phyloP scores from a whole-genome alignment of 2,329 filamentous ascomycete genomes.

The Trichoderma koningii region DNA sequence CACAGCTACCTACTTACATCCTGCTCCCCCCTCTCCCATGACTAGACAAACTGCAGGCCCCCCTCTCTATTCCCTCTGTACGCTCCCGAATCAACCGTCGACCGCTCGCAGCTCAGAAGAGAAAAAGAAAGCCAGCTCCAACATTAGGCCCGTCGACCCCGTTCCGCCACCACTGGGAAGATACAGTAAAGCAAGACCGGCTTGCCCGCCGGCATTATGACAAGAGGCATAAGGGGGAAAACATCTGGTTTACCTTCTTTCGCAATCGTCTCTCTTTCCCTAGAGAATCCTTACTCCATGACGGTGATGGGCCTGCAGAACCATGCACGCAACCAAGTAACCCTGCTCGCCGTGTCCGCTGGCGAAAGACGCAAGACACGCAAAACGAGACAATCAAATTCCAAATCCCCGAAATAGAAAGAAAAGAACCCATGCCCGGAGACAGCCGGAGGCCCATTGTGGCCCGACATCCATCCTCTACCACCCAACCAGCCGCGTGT shows the following conservation, averaged over 20 bases:
- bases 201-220: constrained; percentile 36
- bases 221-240: constrained; percentile 25
- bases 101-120: constrained; percentile 33
- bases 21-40: background rate
- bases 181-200: constrained; percentile 43
- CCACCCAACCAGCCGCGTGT: constrained; percentile 40
- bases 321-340: constrained; percentile 27
- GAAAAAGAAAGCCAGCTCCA: constrained; percentile 33
- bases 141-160: constrained; percentile 39
- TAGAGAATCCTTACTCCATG: constrained; percentile 25
- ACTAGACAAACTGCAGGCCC: constrained; percentile 29
- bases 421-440: constrained; percentile 41
- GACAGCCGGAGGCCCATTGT: constrained; percentile 38
- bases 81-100: constrained; percentile 38
- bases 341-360: constrained; percentile 29
- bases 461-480: constrained; percentile 37
- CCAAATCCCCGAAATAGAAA: constrained; percentile 42
- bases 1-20: constrained; percentile 28
- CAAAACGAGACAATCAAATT: constrained; percentile 44
- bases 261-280: constrained; percentile 23
- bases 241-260: constrained; percentile 25
- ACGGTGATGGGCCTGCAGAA: constrained; percentile 25
- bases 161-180: constrained; percentile 35
- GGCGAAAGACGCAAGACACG: constrained; percentile 35
- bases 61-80: constrained; percentile 26